Evolutionary conservation across 306 rosid genomes (phyloP), one percentile per base, ranked within the genome.

Genomic region (Citrullus colocynthis): DNA sequence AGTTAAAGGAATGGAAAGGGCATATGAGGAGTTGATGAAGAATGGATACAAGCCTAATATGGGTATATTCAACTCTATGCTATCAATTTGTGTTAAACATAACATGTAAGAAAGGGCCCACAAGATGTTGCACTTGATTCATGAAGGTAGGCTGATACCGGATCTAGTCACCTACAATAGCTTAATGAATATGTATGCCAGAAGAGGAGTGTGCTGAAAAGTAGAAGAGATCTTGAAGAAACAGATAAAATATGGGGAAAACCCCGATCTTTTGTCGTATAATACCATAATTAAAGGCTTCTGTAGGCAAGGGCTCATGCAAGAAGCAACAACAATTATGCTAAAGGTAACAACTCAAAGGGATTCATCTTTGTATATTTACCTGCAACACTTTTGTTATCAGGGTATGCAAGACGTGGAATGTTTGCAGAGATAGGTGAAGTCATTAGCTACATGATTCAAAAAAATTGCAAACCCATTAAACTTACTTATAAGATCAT

Each of bases 201-300:
- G 93, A 67, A 86, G 83, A 28, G 97, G 96, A 20, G 88, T 87
- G 61, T 88, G 96, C 78, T 96, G 97, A 98, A 91, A 92, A 87
- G 98, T 97, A 65, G 90, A 96, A 84, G 96, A 96, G 86, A 78
- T 91, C 84, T 96, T 96, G 56, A 84, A 74, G 85, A 89, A 82
- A 51, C 82, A 92, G 30, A 80, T 83, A 81, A 81, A 83, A 42
- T 84, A 91, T 2, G 98, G 91, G 44, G 86, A 82, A 77, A 88
- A 79, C 74, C 97, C 99, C 2, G 99, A 89, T 82, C 89, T 87
- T 11, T 92, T 94, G 52, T 92, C 98, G 39, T 96, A 89, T 61
- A 95, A 92, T 81, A 92, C 95, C 51, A 88, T 89, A 82, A 89
- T 96, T 71, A 96, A 92, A 81, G 98, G 90, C 15, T 96, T 95